Evolutionary conservation across 768 basidiomycete genomes (phyloP).

Genomic region (Phaffia australis): DNA sequence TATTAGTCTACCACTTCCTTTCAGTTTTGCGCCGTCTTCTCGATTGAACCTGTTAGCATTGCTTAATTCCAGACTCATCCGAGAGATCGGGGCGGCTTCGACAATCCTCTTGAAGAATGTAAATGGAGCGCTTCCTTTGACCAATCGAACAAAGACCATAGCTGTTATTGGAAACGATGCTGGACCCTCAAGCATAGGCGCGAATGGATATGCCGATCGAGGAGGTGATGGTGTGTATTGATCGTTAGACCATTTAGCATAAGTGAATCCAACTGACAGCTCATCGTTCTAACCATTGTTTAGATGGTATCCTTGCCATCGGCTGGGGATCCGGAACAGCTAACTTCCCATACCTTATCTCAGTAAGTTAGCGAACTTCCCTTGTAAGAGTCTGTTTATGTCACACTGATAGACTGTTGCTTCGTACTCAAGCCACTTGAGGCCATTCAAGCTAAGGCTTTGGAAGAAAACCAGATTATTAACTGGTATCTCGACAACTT

Average conservation of each 20-base stretch:
- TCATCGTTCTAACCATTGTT: too few species aligned
- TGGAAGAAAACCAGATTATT: slow-evolving; percentile 1
- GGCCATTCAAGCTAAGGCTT: slow-evolving; percentile 63
- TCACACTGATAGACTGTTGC: not conserved
- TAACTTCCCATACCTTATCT: slow-evolving; percentile 57
- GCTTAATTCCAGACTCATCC: slow-evolving; percentile 43
- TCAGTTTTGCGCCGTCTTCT: not conserved
- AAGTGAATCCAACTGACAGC: too few species aligned
- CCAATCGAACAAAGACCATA: slow-evolving; percentile 40
- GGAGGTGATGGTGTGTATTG: slow-evolving; percentile 29
- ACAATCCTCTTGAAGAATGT: slow-evolving; percentile 35
- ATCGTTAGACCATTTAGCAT: too few species aligned
- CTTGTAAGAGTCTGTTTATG: not conserved
- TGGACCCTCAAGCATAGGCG: slow-evolving; percentile 55
- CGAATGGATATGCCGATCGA: slow-evolving; percentile 58
- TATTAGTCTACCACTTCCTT: not conserved
- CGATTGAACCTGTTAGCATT: not conserved
- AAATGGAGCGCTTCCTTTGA: slow-evolving; percentile 18
- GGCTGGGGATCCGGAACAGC: slow-evolving; percentile 77
- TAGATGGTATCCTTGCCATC: slow-evolving; percentile 64
- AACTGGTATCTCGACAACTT: slow-evolving; percentile 45
- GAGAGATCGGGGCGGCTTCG: slow-evolving; percentile 62
- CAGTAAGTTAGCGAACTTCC: not conserved
- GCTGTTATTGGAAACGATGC: slow-evolving; percentile 50
- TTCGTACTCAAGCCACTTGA: slow-evolving; percentile 41